Conservation (phyloP, 495 filamentous ascomycete genomes). For the Daldinia vernicosa region DNA sequence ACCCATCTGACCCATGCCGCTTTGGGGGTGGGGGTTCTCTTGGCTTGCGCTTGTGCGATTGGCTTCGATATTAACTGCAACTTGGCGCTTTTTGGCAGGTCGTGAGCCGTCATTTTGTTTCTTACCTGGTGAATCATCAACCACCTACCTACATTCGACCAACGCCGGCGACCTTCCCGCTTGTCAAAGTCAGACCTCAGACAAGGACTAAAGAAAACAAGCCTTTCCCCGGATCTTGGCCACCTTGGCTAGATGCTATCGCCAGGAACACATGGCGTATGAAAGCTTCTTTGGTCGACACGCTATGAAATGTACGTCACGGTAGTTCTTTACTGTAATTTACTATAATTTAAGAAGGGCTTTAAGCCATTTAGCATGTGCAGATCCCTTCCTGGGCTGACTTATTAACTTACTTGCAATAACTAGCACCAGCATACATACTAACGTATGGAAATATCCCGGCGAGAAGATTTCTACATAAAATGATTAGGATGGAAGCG, state of each 20-base stretch:
- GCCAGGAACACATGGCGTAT: constrained; percentile 23
- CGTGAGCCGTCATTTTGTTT: constrained; percentile 14
- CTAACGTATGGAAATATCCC: constrained; percentile 16
- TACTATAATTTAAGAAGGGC: background rate
- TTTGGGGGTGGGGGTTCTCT: constrained; percentile 13
- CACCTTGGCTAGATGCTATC: constrained; percentile 12
- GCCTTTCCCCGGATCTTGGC: constrained; percentile 45
- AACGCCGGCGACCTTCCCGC: background rate
- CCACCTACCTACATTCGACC: background rate
- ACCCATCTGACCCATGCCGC: constrained; percentile 23
- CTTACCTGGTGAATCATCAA: constrained; percentile 20
- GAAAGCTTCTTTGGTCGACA: background rate
- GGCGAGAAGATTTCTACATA: constrained; percentile 15
- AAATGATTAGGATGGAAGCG: background rate
- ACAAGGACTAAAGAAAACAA: constrained; percentile 27
- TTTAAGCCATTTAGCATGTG: background rate
- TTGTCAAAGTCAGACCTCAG: constrained; percentile 28
- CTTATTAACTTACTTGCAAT: background rate
- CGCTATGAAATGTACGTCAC: constrained; percentile 2
- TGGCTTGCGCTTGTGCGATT: background rate
- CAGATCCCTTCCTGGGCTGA: constrained; percentile 2
- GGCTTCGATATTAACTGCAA: constrained; percentile 15
- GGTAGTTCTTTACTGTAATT: too few species aligned
- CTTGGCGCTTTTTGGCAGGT: constrained; percentile 43
- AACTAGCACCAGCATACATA: constrained; percentile 4